Percentiles rank a stretch among this genome's conserved stretches.
These are phyloP conservation scores for Citrullus amarus DNA, from an alignment of 306 rosid species.

Conservation along the genomic window DNA sequence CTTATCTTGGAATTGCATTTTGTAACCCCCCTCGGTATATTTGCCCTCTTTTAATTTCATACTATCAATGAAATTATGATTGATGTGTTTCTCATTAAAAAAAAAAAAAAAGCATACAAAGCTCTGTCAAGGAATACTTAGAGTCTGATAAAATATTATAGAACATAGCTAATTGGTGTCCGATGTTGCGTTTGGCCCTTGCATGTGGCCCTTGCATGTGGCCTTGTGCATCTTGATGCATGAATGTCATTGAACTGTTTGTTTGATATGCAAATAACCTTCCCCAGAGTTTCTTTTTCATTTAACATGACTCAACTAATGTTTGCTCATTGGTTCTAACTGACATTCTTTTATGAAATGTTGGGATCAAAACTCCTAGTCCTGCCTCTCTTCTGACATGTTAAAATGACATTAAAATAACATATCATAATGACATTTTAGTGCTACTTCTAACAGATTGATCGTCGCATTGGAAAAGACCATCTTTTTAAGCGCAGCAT, in stretches of 20 bases:
- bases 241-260: background rate
- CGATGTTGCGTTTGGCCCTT: background rate
- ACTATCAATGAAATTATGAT: too few species aligned
- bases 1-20: too few species aligned
- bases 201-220: background rate
- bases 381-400: background rate
- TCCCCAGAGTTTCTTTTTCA: background rate
- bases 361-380: background rate
- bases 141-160: background rate
- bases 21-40: too few species aligned
- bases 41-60: too few species aligned
- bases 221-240: background rate
- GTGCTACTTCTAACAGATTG: constrained; percentile 37
- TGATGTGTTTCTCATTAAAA: too few species aligned
- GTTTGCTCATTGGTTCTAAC: background rate
- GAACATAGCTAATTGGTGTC: background rate
- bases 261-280: background rate
- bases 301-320: background rate
- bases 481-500: constrained; percentile 83
- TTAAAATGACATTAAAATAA: background rate
- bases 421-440: background rate
- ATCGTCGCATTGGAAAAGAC: constrained; percentile 57
- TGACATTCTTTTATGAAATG: background rate
- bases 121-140: background rate
- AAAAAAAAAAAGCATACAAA: too few species aligned